Base-by-base conservation (phyloP, 1,139 yeast species). In the Blastobotrys elegans region DNA sequence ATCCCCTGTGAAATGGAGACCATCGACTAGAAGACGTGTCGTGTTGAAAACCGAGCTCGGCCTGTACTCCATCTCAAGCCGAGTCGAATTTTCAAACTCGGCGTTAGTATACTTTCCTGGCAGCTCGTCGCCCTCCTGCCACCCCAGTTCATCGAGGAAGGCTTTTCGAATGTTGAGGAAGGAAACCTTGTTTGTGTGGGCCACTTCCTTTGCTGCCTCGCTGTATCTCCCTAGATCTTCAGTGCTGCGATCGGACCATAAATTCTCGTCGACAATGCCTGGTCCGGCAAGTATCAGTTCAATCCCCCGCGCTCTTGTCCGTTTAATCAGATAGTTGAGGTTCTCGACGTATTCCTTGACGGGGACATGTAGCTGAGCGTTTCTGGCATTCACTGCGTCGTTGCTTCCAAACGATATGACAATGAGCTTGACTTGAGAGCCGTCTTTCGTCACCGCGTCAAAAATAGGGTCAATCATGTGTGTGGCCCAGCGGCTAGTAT, bases 221-320 rank as follows among this genome's bases (percentile, higher is more conserved):
- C 77, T 71, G 60, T 86, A 87, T 36, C 56, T 43, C 44, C 26
- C 66, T 62, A 42, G 71, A 29, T 68, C 68, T 24, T 24, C 10
- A 6, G 71, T 64, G 56, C 80, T 18, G 20, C 24, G 10, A n/a
- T 39, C 42, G n/a, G 4, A 2, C 38, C 38, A 34, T 21, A 10
- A 3, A 21, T 6, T 22, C 24, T 16, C 13, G 21, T 37, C 30
- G 2, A 22, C 16, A 3, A 24, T 13, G 4, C 20, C 31, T 26
- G 24, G 48, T 0, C 88, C 81, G n/a, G 85, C 71, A 1, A 85
- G 57, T 21, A 86, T 69, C 2, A 74, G 66, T 11, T 67, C 65
- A 49, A 82, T 76, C 7, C 68, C 72, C 39, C 70, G 61, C 1
- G 59, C 22, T 18, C 27, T 43, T 18, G 50, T 48, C 27, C 29